These are phyloP conservation scores for Teunomyces kruisii DNA, from an alignment of 805 yeast species.

Conservation along the genomic window DNA sequence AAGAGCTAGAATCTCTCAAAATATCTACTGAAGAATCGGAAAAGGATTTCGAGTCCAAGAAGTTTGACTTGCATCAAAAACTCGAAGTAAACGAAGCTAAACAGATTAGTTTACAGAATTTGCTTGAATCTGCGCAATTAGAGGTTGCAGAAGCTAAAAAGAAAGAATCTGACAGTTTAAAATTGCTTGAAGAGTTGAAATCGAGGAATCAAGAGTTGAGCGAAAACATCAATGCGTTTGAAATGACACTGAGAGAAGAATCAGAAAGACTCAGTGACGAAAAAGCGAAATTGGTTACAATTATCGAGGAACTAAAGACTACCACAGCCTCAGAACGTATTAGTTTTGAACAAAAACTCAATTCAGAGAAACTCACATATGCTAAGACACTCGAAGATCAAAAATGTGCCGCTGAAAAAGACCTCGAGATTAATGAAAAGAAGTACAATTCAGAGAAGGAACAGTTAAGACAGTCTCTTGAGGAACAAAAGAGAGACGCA, in stretches of 20 bases:
- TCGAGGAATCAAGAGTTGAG: neutral
- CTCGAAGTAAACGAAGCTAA: neutral
- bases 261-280: neutral
- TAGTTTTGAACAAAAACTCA: neutral
- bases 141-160: neutral
- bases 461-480: neutral
- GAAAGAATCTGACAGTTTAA: neutral
- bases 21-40: neutral
- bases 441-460: neutral
- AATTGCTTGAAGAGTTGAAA: neutral
- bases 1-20: conserved; percentile 1
- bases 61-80: neutral
- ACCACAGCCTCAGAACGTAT: neutral
- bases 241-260: neutral
- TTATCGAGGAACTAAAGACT: neutral
- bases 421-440: neutral
- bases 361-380: neutral
- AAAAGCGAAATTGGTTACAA: neutral
- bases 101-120: neutral
- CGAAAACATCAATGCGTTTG: neutral
- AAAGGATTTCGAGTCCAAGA: neutral
- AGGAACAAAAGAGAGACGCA: neutral
- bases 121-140: neutral
- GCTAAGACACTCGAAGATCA: neutral
- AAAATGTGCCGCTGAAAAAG: neutral